Percentiles rank a stretch among this genome's conserved stretches.
phyloP scores from a whole-genome alignment of 345 rosid genomes.

The Tarenaya hassleriana region DNA sequence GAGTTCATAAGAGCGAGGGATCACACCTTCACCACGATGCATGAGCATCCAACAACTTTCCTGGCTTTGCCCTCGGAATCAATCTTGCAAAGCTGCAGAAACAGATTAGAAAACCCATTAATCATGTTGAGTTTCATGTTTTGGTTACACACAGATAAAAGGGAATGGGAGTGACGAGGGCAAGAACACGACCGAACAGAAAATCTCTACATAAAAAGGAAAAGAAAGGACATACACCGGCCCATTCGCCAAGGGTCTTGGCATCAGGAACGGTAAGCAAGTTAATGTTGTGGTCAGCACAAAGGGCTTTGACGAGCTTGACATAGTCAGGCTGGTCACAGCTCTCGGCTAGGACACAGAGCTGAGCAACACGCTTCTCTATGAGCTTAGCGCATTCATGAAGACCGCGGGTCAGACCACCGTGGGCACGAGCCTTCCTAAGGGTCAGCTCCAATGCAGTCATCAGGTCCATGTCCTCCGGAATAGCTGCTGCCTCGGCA shows the following conservation, averaged over 20 bases:
- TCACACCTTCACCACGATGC: constrained; percentile 69
- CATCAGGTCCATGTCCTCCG: constrained; percentile 71
- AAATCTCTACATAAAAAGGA: not conserved
- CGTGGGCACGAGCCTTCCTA: constrained; percentile 58
- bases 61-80: constrained; percentile 84
- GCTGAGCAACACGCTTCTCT: constrained; percentile 66
- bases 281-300: constrained; percentile 58
- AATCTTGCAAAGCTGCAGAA: constrained; percentile 68
- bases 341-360: constrained; percentile 70
- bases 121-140: too few species aligned
- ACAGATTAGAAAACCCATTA: not conserved
- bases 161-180: too few species aligned
- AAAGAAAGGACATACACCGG: constrained; percentile 55
- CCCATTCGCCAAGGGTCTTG: constrained; percentile 83
- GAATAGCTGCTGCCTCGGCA: constrained; percentile 36
- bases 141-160: too few species aligned
- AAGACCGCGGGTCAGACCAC: constrained; percentile 60
- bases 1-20: not conserved
- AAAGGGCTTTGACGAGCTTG: constrained; percentile 65
- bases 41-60: constrained; percentile 86
- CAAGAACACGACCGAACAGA: not conserved
- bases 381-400: constrained; percentile 70
- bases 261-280: constrained; percentile 58
- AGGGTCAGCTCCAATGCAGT: constrained; percentile 60
- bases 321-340: constrained; percentile 72